These are phyloP conservation scores for Phytophthora pisi DNA, from an alignment of 352 stramenopile species.

Conservation along the genomic window DNA sequence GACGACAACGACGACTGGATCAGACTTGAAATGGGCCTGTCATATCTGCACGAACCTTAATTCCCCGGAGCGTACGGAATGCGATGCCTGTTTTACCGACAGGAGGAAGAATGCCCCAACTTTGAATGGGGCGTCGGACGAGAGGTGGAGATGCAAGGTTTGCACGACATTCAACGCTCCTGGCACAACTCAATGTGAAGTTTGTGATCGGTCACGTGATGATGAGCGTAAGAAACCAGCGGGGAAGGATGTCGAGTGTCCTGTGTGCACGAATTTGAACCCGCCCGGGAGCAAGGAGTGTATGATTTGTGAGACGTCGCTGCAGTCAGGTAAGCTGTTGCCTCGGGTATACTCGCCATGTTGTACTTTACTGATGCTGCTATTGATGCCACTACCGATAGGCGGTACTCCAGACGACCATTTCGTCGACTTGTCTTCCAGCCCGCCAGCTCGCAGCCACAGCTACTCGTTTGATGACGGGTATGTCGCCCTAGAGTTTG, in stretches of 20 bases:
- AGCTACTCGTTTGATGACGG: conserved; percentile 22
- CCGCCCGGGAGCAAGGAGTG: conserved; percentile 36
- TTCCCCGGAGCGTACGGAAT: conserved; percentile 14
- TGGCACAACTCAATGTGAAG: conserved; percentile 27
- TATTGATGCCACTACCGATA: conserved; percentile 9
- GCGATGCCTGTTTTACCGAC: conserved; percentile 26
- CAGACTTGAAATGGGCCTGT: conserved; percentile 33
- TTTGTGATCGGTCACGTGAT: conserved; percentile 24
- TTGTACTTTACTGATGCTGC: background rate
- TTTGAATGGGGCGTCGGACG: background rate
- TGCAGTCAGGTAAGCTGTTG: conserved; percentile 22
- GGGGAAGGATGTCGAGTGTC: conserved; percentile 40
- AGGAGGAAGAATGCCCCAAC: background rate
- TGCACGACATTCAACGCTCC: conserved; percentile 31
- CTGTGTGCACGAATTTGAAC: conserved; percentile 70
- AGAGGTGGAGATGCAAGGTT: conserved; percentile 29
- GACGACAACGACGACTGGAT: background rate
- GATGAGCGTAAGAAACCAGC: conserved; percentile 3
- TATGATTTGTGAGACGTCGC: conserved; percentile 56
- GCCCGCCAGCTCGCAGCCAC: conserved; percentile 16
- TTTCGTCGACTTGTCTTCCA: conserved; percentile 48
- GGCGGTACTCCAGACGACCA: conserved; percentile 17
- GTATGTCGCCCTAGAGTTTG: conserved; percentile 7
- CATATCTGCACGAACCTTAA: conserved; percentile 40
- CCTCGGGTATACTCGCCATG: background rate